These are phyloP conservation scores for Zasmidium angulare DNA, from an alignment of 2,329 filamentous ascomycete species.

Conservation along the genomic window DNA sequence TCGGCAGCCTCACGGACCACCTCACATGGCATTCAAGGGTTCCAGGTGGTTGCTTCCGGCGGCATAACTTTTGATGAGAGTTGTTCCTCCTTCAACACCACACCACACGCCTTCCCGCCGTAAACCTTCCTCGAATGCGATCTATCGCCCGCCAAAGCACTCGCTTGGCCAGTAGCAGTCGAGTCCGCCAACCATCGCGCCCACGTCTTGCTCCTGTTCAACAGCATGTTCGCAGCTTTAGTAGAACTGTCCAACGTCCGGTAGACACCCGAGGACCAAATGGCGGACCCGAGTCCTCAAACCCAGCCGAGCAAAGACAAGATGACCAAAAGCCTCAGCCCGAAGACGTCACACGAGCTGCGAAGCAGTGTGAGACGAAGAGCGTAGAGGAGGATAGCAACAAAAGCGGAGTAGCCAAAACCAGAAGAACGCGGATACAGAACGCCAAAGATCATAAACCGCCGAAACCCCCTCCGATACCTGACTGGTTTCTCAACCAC, in stretches of 20 bases:
- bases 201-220: constrained; percentile 9
- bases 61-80: neutral
- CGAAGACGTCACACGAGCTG: constrained; percentile 2
- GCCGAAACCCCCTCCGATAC: constrained; percentile 35
- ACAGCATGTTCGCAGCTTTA: constrained; percentile 26
- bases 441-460: neutral
- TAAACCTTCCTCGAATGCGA: constrained; percentile 26
- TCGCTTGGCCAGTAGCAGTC: constrained; percentile 29
- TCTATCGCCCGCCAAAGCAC: constrained; percentile 32
- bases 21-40: neutral
- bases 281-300: constrained; percentile 20
- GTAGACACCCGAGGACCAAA: constrained; percentile 22
- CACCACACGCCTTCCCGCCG: neutral
- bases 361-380: constrained; percentile 9
- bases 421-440: constrained; percentile 1
- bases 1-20: neutral
- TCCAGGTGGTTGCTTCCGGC: neutral
- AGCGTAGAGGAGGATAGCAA: constrained; percentile 10
- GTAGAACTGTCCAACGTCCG: constrained; percentile 16
- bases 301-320: constrained; percentile 18
- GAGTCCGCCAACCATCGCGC: constrained; percentile 21
- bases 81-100: neutral
- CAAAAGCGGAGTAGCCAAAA: neutral
- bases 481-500: constrained; percentile 39
- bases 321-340: constrained; percentile 20